Evolutionary conservation across 2,329 filamentous ascomycete species (phyloP).

Genomic region (Colletotrichum tropicale): DNA sequence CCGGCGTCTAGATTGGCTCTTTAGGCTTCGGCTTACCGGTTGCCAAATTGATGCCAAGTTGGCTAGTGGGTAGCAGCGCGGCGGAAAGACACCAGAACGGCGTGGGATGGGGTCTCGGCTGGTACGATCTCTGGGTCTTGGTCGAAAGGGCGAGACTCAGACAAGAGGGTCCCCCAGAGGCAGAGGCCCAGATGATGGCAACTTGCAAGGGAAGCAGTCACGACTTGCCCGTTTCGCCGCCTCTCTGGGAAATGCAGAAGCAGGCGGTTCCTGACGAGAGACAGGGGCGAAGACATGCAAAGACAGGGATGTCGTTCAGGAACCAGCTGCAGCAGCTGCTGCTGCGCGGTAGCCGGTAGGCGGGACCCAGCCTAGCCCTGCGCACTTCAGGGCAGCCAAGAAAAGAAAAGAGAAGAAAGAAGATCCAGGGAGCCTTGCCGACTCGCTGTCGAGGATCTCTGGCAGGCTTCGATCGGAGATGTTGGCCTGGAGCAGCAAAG

Average conservation of each 20-base stretch:
- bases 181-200: neutral
- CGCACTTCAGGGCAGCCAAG: conserved; percentile 17
- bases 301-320: neutral
- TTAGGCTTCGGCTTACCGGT: neutral
- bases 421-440: neutral
- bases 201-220: neutral
- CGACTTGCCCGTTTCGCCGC: neutral
- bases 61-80: neutral
- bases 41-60: conserved; percentile 6
- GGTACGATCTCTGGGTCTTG: conserved; percentile 18
- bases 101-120: neutral
- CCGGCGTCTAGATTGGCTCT: neutral
- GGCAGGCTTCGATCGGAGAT: conserved; percentile 12
- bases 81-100: neutral
- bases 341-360: neutral
- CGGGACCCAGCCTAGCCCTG: neutral
- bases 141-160: neutral
- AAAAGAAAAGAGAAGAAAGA: neutral
- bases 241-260: neutral
- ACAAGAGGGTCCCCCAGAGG: neutral
- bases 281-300: neutral
- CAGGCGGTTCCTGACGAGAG: neutral
- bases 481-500: conserved; percentile 9
- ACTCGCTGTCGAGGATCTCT: conserved; percentile 1
- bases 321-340: neutral